Conservation (phyloP, 2,329 filamentous ascomycete genomes). For the Ceratocystis diversiconidia region DNA sequence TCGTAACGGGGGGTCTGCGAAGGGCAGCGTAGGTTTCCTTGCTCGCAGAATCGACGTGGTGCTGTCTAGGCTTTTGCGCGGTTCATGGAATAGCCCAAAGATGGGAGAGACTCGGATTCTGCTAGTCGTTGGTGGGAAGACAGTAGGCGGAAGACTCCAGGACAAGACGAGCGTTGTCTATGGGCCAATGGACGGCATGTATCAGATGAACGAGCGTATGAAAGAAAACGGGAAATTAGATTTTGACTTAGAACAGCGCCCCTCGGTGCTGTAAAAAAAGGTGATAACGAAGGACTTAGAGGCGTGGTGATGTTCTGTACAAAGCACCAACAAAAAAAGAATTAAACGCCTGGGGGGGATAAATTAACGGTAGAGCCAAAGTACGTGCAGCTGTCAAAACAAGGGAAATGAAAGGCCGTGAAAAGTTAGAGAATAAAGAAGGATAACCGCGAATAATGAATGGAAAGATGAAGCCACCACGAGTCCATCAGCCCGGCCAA, state of each 20-base stretch:
- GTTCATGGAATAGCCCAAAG: not conserved
- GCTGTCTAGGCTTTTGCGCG: not conserved
- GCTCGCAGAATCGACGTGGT: not conserved
- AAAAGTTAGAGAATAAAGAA: conserved; percentile 6
- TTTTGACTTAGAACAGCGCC: not conserved
- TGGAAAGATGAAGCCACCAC: not conserved
- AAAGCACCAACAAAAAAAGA: conserved; percentile 6
- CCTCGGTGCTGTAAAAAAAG: not conserved
- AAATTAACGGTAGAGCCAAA: not conserved
- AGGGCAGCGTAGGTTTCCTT: not conserved
- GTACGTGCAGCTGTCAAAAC: not conserved
- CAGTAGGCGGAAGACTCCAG: not conserved
- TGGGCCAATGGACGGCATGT: not conserved
- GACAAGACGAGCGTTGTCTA: not conserved
- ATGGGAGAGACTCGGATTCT: not conserved
- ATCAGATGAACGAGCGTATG: not conserved
- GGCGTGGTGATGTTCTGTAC: not conserved
- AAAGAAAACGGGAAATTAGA: not conserved
- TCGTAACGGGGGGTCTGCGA: not conserved
- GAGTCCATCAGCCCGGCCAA: not conserved
- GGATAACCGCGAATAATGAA: too few relatives aligned
- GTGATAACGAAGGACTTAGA: not conserved
- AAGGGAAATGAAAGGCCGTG: not conserved
- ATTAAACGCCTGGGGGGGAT: not conserved
- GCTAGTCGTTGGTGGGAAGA: not conserved